These are phyloP conservation scores for Astragalus membranaceus DNA, from an alignment of 306 rosid genomes.

Conservation along the genomic window DNA sequence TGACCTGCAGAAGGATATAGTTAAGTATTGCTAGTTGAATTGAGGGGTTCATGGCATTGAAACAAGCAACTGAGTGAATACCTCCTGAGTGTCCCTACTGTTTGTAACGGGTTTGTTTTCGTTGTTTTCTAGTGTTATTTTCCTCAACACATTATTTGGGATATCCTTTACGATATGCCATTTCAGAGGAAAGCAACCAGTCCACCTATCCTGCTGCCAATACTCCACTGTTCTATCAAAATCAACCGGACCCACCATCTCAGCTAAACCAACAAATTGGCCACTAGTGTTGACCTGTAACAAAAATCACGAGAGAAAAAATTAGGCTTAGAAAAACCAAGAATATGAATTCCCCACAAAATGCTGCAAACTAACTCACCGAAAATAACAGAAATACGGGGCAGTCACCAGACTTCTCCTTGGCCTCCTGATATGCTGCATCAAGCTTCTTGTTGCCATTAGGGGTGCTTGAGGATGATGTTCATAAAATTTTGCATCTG, in stretches of 20 bases:
- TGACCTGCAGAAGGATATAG: slow-evolving; percentile 29
- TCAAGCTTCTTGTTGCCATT: slow-evolving; percentile 46
- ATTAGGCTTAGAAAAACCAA: neutral
- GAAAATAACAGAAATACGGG: slow-evolving; percentile 47
- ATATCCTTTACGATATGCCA: slow-evolving; percentile 52
- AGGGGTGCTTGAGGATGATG: slow-evolving; percentile 48
- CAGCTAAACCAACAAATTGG: slow-evolving; percentile 52
- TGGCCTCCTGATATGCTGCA: slow-evolving; percentile 39
- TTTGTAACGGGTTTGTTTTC: slow-evolving; percentile 49
- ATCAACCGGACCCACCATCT: slow-evolving; percentile 47
- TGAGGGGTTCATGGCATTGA: neutral
- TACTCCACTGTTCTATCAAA: slow-evolving; percentile 31
- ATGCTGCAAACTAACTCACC: slow-evolving; percentile 22
- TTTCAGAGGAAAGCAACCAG: slow-evolving; percentile 50
- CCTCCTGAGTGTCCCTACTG: slow-evolving; percentile 57
- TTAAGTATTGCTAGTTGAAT: neutral
- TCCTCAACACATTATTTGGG: slow-evolving; percentile 37
- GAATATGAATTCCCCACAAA: neutral
- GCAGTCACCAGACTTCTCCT: slow-evolving; percentile 35
- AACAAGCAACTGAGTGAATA: slow-evolving; percentile 18
- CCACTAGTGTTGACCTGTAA: slow-evolving; percentile 50
- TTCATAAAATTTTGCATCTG: slow-evolving; percentile 43
- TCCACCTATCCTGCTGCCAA: slow-evolving; percentile 60
- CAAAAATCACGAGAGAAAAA: neutral
- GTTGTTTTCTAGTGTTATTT: slow-evolving; percentile 46